Evolutionary conservation across 805 yeast genomes (phyloP).

Genomic region (Metschnikowia corniflorae): DNA sequence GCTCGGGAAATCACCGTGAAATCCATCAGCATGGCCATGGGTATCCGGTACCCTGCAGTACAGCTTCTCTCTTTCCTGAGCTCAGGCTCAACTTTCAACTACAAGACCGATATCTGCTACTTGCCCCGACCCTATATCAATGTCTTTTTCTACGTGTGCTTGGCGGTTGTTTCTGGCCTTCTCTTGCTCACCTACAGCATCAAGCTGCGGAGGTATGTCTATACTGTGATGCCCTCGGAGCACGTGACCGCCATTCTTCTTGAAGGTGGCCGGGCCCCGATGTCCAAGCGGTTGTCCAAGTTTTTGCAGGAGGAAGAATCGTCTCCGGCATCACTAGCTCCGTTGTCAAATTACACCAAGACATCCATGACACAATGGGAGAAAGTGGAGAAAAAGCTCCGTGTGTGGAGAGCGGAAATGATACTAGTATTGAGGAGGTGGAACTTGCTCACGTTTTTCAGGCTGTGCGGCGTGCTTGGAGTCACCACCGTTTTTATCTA

Average conservation of each 20-base stretch:
- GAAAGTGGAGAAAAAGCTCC: constrained; percentile 1
- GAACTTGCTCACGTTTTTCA: constrained; percentile 9
- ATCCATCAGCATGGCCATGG: constrained; percentile 41
- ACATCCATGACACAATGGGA: constrained; percentile 3
- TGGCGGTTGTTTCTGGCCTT: constrained; percentile 32
- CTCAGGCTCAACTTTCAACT: constrained; percentile 15
- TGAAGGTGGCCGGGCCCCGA: constrained; percentile 10
- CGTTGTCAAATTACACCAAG: constrained; percentile 8
- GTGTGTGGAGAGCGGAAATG: constrained; percentile 5
- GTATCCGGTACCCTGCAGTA: constrained; percentile 39
- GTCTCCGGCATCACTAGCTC: constrained; percentile 8
- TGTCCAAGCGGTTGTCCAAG: constrained; percentile 26
- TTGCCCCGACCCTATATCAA: constrained; percentile 46
- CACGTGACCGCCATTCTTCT: constrained; percentile 9
- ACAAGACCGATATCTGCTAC: constrained; percentile 42
- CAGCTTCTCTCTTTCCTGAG: constrained; percentile 31
- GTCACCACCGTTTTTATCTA: constrained; percentile 4
- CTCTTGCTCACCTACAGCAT: constrained; percentile 28
- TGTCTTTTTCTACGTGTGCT: constrained; percentile 32
- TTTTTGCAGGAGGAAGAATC: constrained; percentile 32
- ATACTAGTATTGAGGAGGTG: constrained; percentile 4
- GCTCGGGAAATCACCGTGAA: constrained; percentile 38
- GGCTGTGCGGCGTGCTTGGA: constrained; percentile 10
- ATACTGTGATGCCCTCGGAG: constrained; percentile 27
- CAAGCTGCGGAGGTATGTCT: constrained; percentile 26